Base-by-base conservation (phyloP, 345 rosid species). In the Eucalyptus camaldulensis region DNA sequence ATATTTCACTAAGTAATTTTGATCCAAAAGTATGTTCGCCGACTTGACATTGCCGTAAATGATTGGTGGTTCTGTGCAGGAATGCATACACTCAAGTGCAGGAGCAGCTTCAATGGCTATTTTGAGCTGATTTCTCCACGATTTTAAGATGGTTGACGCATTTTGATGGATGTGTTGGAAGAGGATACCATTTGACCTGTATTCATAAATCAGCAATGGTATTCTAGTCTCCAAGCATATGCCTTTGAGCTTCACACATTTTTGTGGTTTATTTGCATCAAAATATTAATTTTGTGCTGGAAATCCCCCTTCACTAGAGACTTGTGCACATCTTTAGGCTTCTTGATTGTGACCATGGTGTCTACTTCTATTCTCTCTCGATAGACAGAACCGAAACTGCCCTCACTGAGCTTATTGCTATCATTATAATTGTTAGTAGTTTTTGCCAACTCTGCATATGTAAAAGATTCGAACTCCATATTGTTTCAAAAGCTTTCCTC, bases 1-100 rank as follows among this genome's bases (percentile, higher is more conserved):
- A 58, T 58, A 13, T 25, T 58, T 58, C 13, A 25, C 65, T 0
- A 0, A 25, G 65, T 58, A 25, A 27, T 25, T 58, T 25, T 25
- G 67, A 58, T 58, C n/a, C 6, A 25, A 13, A 25, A 58, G 67
- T 25, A 58, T 58, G 4, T 25, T 58, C 8, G 13, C 29, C 3
- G 4, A 58, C n/a, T 58, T 58, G n/a, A 58, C 6, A 0, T 58
- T 29, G 1, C n/a, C 2, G 3, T 58, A 2, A 25, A 58, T 58
- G 67, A 58, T 58, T 25, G 65, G 7, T 0, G n/a, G n/a, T 58
- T 58, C 1, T 10, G 1, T 12, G 13, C 4, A 25, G 4, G 14
- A 58, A 58, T 11, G 15, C 67, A 58, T 25, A 25, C 13, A 11
- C 7, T 25, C 14, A 13, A 25, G 67, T 58, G 67, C 67, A 58